Conservation (phyloP, 2,329 filamentous ascomycete species). For the Sphaerostilbella broomeana region DNA sequence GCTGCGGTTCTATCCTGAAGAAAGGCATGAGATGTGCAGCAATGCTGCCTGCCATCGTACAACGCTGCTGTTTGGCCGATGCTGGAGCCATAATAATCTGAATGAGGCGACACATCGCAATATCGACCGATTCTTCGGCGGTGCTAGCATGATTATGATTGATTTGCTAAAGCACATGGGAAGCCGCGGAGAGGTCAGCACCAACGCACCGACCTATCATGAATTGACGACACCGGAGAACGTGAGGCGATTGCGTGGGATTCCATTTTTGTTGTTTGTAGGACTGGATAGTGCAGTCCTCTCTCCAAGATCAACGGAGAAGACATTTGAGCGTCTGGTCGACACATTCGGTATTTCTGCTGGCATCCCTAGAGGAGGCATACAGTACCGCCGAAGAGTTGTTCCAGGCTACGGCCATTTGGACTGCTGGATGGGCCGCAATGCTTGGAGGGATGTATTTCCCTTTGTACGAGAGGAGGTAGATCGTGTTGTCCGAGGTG, state of each 20-base stretch:
- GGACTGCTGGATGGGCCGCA: conserved; percentile 56
- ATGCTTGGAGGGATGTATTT: conserved; percentile 54
- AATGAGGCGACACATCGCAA: conserved; percentile 59
- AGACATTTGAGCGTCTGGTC: conserved; percentile 46
- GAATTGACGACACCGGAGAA: conserved; percentile 45
- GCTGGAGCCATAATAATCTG: conserved; percentile 58
- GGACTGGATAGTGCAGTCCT: conserved; percentile 52
- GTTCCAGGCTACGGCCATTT: conserved; percentile 54
- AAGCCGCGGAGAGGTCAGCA: conserved; percentile 41
- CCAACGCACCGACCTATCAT: conserved; percentile 42
- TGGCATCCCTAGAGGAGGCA: conserved; percentile 21
- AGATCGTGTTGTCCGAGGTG: conserved; percentile 37
- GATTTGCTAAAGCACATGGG: conserved; percentile 53
- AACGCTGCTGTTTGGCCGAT: conserved; percentile 53
- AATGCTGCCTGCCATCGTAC: conserved; percentile 56
- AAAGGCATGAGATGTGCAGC: conserved; percentile 51
- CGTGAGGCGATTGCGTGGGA: conserved; percentile 40
- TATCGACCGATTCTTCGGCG: conserved; percentile 55
- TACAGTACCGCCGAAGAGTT: conserved; percentile 45
- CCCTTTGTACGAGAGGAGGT: conserved; percentile 49
- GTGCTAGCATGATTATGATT: conserved; percentile 54
- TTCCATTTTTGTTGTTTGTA: conserved; percentile 51
- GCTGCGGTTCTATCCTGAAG: conserved; percentile 51
- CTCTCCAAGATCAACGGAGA: conserved; percentile 45
- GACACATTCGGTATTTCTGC: conserved; percentile 40